Percentiles rank a stretch among this genome's conserved stretches.
These are phyloP conservation scores for Rhodotorula sp. DNA, from an alignment of 1,284 basidiomycete species.

Conservation along the genomic window DNA sequence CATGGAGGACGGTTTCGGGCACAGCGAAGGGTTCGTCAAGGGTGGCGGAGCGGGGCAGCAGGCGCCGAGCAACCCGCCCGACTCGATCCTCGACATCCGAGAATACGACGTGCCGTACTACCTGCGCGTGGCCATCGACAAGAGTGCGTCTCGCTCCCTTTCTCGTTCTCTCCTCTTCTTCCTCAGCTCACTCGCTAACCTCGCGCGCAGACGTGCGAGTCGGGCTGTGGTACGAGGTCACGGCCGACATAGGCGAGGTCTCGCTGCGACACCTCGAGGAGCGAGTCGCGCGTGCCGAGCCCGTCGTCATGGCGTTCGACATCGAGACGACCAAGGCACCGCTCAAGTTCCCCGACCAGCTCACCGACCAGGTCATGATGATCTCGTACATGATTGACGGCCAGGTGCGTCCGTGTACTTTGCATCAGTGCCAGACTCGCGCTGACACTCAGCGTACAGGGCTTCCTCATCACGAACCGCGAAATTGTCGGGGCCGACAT, in stretches of 20 bases:
- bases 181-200: neutral
- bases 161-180: neutral
- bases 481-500: conserved; percentile 98
- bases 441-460: conserved; percentile 58
- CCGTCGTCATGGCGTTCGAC: conserved; percentile 98
- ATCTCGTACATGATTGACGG: conserved; percentile 98
- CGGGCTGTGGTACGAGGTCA: conserved; percentile 91
- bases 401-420: conserved; percentile 33
- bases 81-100: conserved; percentile 80
- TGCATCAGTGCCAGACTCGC: neutral
- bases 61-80: conserved; percentile 56
- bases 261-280: conserved; percentile 72
- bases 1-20: conserved; percentile 60
- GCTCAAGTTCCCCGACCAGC: conserved; percentile 96
- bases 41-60: conserved; percentile 53
- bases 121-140: conserved; percentile 96
- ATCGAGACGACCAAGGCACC: conserved; percentile 99
- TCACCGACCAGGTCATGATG: conserved; percentile 99
- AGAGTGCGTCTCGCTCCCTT: conserved; percentile 55
- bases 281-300: conserved; percentile 96
- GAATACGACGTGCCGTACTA: conserved; percentile 99
- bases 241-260: conserved; percentile 76
- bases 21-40: conserved; percentile 43
- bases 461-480: conserved; percentile 95
- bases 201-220: conserved; percentile 76